Conservation (phyloP, 208 protist species). For the Trypanosoma mega region DNA sequence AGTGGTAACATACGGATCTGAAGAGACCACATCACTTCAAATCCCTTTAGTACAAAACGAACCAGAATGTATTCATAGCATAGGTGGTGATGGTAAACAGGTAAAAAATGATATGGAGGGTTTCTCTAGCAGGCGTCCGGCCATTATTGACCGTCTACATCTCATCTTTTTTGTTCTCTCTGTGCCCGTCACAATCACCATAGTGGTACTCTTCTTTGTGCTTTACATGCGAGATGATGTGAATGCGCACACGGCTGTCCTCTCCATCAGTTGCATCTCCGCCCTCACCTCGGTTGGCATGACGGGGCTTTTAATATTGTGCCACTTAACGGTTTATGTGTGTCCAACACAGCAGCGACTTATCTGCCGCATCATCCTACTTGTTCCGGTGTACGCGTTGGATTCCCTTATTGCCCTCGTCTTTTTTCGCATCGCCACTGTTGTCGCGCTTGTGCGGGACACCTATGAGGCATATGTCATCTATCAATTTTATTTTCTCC, state of each 20-base stretch:
- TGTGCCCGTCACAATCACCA: slow-evolving; percentile 5
- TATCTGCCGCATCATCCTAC: slow-evolving; percentile 45
- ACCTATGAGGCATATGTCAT: slow-evolving; percentile 59
- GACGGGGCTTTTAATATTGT: slow-evolving; percentile 27
- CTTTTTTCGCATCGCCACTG: slow-evolving; percentile 13
- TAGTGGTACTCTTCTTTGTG: slow-evolving; percentile 1
- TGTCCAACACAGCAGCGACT: slow-evolving; percentile 30
- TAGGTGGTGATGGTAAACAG: too few species aligned
- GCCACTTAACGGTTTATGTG: slow-evolving; percentile 37
- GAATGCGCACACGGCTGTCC: slow-evolving; percentile 4
- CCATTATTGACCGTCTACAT: slow-evolving; percentile 17
- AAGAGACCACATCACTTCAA: too few species aligned
- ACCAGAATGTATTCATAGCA: too few species aligned
- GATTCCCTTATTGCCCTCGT: slow-evolving; percentile 23
- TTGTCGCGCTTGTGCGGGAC: slow-evolving; percentile 38
- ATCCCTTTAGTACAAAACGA: too few species aligned
- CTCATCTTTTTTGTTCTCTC: slow-evolving; percentile 14
- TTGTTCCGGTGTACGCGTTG: slow-evolving; percentile 45
- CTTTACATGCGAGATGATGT: slow-evolving; percentile 9
- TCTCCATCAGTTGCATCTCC: slow-evolving; percentile 15
- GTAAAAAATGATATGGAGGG: too few species aligned
- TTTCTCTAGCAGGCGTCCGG: too few species aligned
- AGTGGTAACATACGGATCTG: too few species aligned
- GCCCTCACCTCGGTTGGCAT: slow-evolving; percentile 10
- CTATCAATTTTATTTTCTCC: slow-evolving; percentile 51